Evolutionary conservation across 108 stramenopile genomes (phyloP).

Genomic region (Nannochloropsis oceanica): DNA sequence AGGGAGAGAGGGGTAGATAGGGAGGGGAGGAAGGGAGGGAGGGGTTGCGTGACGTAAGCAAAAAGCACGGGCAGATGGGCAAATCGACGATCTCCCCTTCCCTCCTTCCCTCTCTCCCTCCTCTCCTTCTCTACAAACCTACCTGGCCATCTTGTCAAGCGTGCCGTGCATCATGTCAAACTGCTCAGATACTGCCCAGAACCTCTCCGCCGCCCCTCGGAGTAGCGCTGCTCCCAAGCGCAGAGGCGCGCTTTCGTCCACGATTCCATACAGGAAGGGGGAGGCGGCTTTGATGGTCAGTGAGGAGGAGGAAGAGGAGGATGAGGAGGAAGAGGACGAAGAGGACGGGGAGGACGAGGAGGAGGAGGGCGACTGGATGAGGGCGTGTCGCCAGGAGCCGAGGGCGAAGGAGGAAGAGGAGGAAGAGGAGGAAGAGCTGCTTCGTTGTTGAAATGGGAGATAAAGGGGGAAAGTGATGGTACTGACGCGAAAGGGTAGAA

Average conservation of each 20-base stretch:
- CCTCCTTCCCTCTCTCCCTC: not conserved
- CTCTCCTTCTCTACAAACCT: not conserved
- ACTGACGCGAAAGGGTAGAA: not conserved
- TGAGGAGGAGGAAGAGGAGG: not conserved
- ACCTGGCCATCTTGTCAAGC: not conserved
- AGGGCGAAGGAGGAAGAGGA: not conserved
- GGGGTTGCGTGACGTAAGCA: too few species aligned
- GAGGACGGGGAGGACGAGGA: not conserved
- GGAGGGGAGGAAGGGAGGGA: too few species aligned
- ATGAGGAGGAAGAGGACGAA: not conserved
- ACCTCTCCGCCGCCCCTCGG: not conserved
- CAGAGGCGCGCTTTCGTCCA: not conserved
- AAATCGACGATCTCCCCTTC: not conserved
- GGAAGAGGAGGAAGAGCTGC: not conserved
- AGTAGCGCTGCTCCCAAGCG: not conserved
- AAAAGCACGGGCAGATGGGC: too few species aligned
- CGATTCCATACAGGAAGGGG: not conserved
- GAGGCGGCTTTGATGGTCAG: not conserved
- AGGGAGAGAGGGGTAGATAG: too few species aligned
- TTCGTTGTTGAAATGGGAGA: not conserved
- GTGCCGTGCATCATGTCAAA: not conserved
- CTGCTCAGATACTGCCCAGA: not conserved
- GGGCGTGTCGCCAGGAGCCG: not conserved
- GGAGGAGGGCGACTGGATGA: not conserved
- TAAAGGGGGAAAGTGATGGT: not conserved